A percentile compares a stretch with the other conserved stretches of the same genome.
Conservation (phyloP, 768 basidiomycete genomes). For the Boletus rex-veris region DNA sequence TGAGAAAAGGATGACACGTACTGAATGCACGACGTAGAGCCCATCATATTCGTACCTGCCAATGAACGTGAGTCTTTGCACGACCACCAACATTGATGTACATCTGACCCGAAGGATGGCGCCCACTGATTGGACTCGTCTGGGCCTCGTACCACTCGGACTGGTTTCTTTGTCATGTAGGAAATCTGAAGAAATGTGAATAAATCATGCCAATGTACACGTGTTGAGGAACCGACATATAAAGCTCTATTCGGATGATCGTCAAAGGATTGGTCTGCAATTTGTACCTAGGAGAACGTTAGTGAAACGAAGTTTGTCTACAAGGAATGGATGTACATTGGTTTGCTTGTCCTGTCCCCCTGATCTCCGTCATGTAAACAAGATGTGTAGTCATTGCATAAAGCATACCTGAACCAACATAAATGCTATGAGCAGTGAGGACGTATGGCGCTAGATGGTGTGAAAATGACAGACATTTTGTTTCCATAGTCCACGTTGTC, state of each 20-base stretch:
- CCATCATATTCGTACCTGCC: slow-evolving; percentile 33
- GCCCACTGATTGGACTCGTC: slow-evolving; percentile 13
- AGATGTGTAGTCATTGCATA: not conserved
- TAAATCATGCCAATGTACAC: not conserved
- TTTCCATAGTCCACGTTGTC: slow-evolving; percentile 23
- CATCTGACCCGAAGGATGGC: not conserved
- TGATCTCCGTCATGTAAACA: not conserved
- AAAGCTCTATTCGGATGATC: slow-evolving; percentile 19
- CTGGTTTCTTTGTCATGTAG: slow-evolving; percentile 25
- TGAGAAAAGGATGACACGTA: slow-evolving; percentile 4
- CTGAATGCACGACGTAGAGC: slow-evolving; percentile 27
- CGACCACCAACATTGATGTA: not conserved
- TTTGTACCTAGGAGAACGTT: slow-evolving; percentile 20
- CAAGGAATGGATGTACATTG: slow-evolving; percentile 11
- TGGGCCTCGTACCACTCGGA: slow-evolving; percentile 37
- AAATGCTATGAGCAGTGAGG: slow-evolving; percentile 26
- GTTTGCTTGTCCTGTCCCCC: slow-evolving; percentile 19
- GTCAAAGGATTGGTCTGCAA: slow-evolving; percentile 23
- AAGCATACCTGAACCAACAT: slow-evolving; percentile 31
- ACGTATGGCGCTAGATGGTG: not conserved
- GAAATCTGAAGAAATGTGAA: slow-evolving; percentile 28
- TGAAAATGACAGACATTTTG: slow-evolving; percentile 30
- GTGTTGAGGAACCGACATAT: slow-evolving; percentile 3
- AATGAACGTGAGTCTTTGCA: not conserved
- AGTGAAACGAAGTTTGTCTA: not conserved